phyloP scores from a whole-genome alignment of 345 rosid genomes.

The Trapa bicornis region DNA sequence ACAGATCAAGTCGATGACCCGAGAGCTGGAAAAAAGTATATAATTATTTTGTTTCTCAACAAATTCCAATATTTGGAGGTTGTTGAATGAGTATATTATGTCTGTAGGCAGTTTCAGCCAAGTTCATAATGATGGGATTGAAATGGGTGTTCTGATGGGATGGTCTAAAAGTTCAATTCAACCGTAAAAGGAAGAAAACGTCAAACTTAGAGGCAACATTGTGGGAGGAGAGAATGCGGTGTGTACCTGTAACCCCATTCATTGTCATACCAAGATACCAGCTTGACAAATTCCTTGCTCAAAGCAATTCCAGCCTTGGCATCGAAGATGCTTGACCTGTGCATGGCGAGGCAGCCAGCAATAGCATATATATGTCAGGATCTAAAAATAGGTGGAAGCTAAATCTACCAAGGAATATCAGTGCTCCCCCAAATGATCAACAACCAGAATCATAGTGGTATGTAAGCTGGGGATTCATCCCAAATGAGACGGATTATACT shows the following conservation, averaged over 20 bases:
- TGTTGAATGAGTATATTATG: not conserved
- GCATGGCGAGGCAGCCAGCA: not conserved
- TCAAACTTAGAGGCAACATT: too few species aligned
- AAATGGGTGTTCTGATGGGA: not conserved
- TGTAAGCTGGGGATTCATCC: not conserved
- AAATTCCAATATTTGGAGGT: not conserved
- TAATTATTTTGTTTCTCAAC: too few species aligned
- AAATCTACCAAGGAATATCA: not conserved
- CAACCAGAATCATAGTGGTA: not conserved
- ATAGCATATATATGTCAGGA: not conserved
- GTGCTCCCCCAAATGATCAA: not conserved
- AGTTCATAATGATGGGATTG: not conserved
- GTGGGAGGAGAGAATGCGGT: not conserved
- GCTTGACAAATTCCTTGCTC: slow-evolving; percentile 30
- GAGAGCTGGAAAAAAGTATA: slow-evolving; percentile 20
- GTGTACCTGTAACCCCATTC: slow-evolving; percentile 49
- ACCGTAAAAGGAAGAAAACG: not conserved
- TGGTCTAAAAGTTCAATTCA: not conserved
- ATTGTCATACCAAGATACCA: slow-evolving; percentile 48
- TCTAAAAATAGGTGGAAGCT: not conserved
- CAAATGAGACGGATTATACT: not conserved
- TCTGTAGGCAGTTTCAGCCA: not conserved
- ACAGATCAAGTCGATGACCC: slow-evolving; percentile 47
- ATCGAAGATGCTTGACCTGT: slow-evolving; percentile 47
- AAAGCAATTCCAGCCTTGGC: slow-evolving; percentile 48